Evolutionary conservation across 208 protist genomes (phyloP).

Genomic region (Blastocrithidia nonstop): DNA sequence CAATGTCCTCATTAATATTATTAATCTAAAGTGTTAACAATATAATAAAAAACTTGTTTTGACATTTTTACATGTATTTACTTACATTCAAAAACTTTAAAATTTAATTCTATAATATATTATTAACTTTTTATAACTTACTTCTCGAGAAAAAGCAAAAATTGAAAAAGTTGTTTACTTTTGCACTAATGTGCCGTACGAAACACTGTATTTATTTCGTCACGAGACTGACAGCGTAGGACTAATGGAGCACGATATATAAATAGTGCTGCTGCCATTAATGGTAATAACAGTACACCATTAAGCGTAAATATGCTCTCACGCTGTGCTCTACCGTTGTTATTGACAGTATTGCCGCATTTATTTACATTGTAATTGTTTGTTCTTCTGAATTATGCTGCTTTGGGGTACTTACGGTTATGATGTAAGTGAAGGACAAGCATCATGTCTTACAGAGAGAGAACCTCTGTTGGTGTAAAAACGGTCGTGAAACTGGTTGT

Average conservation of each 20-base stretch:
- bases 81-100: too few relatives aligned
- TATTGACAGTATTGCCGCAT: not conserved
- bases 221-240: slow-evolving; percentile 23
- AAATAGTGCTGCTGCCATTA: slow-evolving; percentile 66
- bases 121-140: too few relatives aligned
- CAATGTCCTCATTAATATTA: too few relatives aligned
- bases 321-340: not conserved
- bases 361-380: not conserved
- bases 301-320: slow-evolving; percentile 14
- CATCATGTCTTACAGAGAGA: slow-evolving; percentile 72
- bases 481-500: slow-evolving; percentile 59
- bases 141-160: too few relatives aligned
- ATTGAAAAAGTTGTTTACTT: too few relatives aligned
- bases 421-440: slow-evolving; percentile 61
- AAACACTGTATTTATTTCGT: slow-evolving; percentile 55
- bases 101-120: too few relatives aligned
- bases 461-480: slow-evolving; percentile 51
- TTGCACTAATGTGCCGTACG: slow-evolving; percentile 19
- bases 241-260: slow-evolving; percentile 68
- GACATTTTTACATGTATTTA: too few relatives aligned
- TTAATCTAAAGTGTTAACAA: too few relatives aligned
- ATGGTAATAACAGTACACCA: slow-evolving; percentile 60
- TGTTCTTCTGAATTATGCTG: slow-evolving; percentile 6
- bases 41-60: too few relatives aligned
- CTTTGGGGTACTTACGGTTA: slow-evolving; percentile 25